Conservation (phyloP, 2,329 filamentous ascomycete species). For the Fusarium sp. region DNA sequence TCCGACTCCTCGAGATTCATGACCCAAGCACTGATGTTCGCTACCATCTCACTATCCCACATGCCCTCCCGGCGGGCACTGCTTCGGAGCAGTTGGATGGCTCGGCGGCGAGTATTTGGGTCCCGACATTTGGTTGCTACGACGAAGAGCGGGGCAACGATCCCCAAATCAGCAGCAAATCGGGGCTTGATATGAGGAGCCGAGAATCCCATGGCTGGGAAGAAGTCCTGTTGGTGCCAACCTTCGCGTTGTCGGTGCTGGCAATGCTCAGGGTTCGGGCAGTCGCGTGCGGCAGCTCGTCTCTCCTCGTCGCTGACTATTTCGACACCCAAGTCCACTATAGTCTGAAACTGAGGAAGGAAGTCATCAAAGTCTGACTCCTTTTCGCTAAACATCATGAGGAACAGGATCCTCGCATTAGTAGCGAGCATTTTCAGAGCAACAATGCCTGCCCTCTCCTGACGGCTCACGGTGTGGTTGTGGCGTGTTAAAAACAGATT, state of each 20-base stretch:
- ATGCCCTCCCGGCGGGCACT: slow-evolving; percentile 75
- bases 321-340: slow-evolving; percentile 70
- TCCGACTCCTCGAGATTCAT: slow-evolving; percentile 67
- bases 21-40: slow-evolving; percentile 68
- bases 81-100: slow-evolving; percentile 71
- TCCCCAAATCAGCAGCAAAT: slow-evolving; percentile 74
- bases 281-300: slow-evolving; percentile 61
- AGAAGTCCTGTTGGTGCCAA: slow-evolving; percentile 48
- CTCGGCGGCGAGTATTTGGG: slow-evolving; percentile 67
- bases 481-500: slow-evolving; percentile 65
- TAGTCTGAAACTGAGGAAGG: slow-evolving; percentile 64
- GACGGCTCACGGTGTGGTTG: slow-evolving; percentile 62
- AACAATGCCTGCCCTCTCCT: slow-evolving; percentile 71
- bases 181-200: slow-evolving; percentile 69
- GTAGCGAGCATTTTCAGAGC: slow-evolving; percentile 74
- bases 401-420: slow-evolving; percentile 69
- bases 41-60: slow-evolving; percentile 75
- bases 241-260: slow-evolving; percentile 53
- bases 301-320: slow-evolving; percentile 71
- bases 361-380: slow-evolving; percentile 72
- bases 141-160: slow-evolving; percentile 74
- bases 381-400: slow-evolving; percentile 71
- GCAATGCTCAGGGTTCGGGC: slow-evolving; percentile 60
- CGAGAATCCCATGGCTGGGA: slow-evolving; percentile 59
- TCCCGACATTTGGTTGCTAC: slow-evolving; percentile 77